These are phyloP conservation scores for Rasamsonia emersonii DNA, from an alignment of 2,329 filamentous ascomycete genomes.

Conservation along the genomic window DNA sequence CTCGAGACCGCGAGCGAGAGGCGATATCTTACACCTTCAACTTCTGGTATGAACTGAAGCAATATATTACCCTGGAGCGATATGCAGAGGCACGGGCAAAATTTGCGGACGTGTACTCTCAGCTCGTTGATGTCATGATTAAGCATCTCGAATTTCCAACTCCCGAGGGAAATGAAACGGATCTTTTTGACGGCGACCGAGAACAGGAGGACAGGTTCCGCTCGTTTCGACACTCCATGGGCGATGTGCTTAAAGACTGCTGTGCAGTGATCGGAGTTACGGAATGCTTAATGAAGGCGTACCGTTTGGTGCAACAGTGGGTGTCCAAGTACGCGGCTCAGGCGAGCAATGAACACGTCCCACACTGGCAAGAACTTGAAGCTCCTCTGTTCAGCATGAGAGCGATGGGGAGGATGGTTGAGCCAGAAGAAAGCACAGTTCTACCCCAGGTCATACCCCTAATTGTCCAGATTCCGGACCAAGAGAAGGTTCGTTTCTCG, in stretches of 20 bases:
- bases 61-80: conserved; percentile 83
- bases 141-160: conserved; percentile 80
- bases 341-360: conserved; percentile 65
- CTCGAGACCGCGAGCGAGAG: conserved; percentile 78
- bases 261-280: conserved; percentile 93
- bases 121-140: conserved; percentile 87
- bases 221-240: conserved; percentile 94
- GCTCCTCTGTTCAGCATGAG: conserved; percentile 91
- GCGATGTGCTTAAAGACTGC: conserved; percentile 92
- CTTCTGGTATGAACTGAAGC: conserved; percentile 98
- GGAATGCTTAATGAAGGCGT: conserved; percentile 83
- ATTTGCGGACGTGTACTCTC: conserved; percentile 73
- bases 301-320: conserved; percentile 79
- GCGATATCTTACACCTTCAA: conserved; percentile 89
- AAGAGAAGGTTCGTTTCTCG: conserved; percentile 97
- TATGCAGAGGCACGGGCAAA: conserved; percentile 75
- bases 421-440: conserved; percentile 76
- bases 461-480: conserved; percentile 85
- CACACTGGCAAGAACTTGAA: conserved; percentile 93
- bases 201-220: conserved; percentile 96
- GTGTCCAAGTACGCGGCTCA: conserved; percentile 72
- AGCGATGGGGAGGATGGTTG: conserved; percentile 94
- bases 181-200: conserved; percentile 90
- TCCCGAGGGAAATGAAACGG: conserved; percentile 65
- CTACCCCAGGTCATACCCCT: conserved; percentile 87